These are phyloP conservation scores for Tylopilus subfusipes DNA, from an alignment of 768 basidiomycete species.

Conservation along the genomic window DNA sequence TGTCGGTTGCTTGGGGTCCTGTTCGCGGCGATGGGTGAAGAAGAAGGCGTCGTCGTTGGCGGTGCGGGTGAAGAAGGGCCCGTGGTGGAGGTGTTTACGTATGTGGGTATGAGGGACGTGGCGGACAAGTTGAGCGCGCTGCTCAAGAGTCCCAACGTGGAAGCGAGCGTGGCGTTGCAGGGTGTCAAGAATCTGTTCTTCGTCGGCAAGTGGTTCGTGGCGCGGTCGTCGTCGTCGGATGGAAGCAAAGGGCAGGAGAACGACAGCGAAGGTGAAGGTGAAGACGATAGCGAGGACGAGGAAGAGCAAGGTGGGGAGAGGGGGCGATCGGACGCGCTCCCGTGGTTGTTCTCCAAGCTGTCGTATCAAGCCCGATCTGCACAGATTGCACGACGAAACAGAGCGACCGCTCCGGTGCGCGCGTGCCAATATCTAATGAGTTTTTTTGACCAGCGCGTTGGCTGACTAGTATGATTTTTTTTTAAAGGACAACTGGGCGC, in stretches of 20 bases:
- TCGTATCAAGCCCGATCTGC: constrained; percentile 83
- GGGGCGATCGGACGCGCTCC: constrained; percentile 51
- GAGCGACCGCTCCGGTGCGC: constrained; percentile 36
- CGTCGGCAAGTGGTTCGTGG: constrained; percentile 79
- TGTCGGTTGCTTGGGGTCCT: constrained; percentile 72
- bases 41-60: too few relatives aligned
- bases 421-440: too few relatives aligned
- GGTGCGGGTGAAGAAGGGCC: constrained; percentile 22
- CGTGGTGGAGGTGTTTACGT: constrained; percentile 53
- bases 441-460: too few relatives aligned
- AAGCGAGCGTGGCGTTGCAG: constrained; percentile 71
- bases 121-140: constrained; percentile 73
- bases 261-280: background rate
- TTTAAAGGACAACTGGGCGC: constrained; percentile 74
- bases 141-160: constrained; percentile 77
- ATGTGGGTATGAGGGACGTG: constrained; percentile 56
- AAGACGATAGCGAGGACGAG: constrained; percentile 22
- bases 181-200: constrained; percentile 92
- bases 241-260: constrained; percentile 24
- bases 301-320: constrained; percentile 17
- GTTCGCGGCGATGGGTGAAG: constrained; percentile 45
- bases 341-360: constrained; percentile 93
- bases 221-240: constrained; percentile 34
- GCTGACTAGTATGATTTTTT: constrained; percentile 4
- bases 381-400: constrained; percentile 65